A percentile compares a stretch with the other conserved stretches of the same genome.
These are phyloP conservation scores for Chloris gayana DNA, from an alignment of 176 grass and related monocot genomes.

Conservation along the genomic window DNA sequence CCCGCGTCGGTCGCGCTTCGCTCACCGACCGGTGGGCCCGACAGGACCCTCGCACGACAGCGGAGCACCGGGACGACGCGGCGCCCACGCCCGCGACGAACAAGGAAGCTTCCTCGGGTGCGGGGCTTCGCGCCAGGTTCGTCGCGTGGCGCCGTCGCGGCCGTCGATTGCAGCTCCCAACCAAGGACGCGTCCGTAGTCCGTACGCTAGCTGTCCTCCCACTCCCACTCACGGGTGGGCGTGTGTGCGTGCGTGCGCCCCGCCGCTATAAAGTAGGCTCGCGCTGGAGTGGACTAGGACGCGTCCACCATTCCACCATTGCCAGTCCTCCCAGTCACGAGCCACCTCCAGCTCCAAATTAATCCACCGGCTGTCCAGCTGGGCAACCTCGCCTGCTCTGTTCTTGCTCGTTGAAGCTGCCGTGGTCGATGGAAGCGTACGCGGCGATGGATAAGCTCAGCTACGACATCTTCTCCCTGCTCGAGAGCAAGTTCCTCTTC, in stretches of 20 bases:
- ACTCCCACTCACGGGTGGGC: background rate
- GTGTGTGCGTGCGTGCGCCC: background rate
- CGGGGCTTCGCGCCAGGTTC: slow-evolving; percentile 48
- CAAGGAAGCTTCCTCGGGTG: background rate
- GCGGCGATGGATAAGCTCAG: slow-evolving; percentile 60
- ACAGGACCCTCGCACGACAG: slow-evolving; percentile 1
- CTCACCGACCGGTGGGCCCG: background rate
- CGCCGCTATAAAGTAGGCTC: slow-evolving; percentile 20
- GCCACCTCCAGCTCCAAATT: background rate
- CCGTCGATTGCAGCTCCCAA: slow-evolving; percentile 27
- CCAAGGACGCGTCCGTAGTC: slow-evolving; percentile 36
- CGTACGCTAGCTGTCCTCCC: slow-evolving; percentile 35
- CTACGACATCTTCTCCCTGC: slow-evolving; percentile 72
- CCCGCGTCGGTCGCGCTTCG: background rate
- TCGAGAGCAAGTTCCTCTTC: slow-evolving; percentile 77
- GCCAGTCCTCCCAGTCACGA: slow-evolving; percentile 17
- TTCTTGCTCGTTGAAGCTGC: background rate
- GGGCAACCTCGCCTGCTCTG: background rate
- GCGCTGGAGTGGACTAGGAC: background rate
- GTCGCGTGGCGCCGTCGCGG: slow-evolving; percentile 17
- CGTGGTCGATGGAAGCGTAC: slow-evolving; percentile 22
- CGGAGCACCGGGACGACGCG: background rate
- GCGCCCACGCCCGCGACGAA: background rate
- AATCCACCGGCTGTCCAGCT: background rate
- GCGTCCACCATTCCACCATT: background rate